Evolutionary conservation across 2,329 filamentous ascomycete genomes (phyloP).

Genomic region (Fusarium luffae): DNA sequence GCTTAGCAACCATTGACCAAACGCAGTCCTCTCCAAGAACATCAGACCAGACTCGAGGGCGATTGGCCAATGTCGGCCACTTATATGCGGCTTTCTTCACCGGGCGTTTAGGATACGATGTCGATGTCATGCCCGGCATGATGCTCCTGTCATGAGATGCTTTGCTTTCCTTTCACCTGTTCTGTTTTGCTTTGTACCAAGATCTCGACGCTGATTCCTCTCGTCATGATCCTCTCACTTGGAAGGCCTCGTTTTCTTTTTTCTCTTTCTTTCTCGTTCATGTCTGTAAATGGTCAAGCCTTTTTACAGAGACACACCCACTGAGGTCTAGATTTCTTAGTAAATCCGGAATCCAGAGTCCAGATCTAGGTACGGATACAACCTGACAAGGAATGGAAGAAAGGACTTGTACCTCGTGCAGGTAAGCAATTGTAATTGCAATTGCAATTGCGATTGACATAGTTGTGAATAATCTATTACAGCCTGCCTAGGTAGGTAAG

Average conservation of each 20-base stretch:
- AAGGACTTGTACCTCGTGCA: neutral
- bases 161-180: neutral
- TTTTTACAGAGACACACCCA: conserved; percentile 13
- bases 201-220: conserved; percentile 28
- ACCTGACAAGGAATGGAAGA: neutral
- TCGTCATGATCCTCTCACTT: conserved; percentile 31
- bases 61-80: conserved; percentile 35
- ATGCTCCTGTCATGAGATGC: conserved; percentile 36
- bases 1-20: conserved; percentile 44
- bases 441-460: neutral
- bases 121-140: conserved; percentile 24
- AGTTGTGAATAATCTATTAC: neutral
- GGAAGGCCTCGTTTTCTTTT: conserved; percentile 36
- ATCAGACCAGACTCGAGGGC: conserved; percentile 19
- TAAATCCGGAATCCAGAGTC: conserved; percentile 7
- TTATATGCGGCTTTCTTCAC: conserved; percentile 17
- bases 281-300: conserved; percentile 7
- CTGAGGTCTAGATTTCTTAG: conserved; percentile 1
- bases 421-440: neutral
- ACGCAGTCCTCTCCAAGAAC: conserved; percentile 14
- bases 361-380: neutral
- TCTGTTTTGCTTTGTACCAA: neutral
- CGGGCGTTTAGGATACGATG: conserved; percentile 23
- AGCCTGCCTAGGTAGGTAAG: neutral
- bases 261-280: conserved; percentile 17